These are phyloP conservation scores for Darksidea phi DNA, from an alignment of 495 filamentous ascomycete species.

Conservation along the genomic window DNA sequence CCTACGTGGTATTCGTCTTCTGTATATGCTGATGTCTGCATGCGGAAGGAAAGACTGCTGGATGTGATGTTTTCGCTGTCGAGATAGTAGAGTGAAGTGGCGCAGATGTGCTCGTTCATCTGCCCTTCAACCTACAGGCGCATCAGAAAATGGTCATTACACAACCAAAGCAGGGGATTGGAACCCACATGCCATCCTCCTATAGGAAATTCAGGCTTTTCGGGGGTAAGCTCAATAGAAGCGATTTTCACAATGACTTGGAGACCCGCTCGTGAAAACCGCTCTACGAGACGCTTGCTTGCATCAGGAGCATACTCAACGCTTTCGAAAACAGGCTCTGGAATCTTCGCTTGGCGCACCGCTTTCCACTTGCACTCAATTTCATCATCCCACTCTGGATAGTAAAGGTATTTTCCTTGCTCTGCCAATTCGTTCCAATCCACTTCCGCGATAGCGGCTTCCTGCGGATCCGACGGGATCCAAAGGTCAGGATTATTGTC, in stretches of 20 bases:
- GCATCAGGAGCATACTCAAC: constrained; percentile 15
- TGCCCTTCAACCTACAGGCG: constrained; percentile 27
- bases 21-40: constrained; percentile 21
- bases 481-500: constrained; percentile 17
- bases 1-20: not conserved
- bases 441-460: constrained; percentile 3
- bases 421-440: constrained; percentile 2
- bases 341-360: constrained; percentile 19
- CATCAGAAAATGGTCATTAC: not conserved
- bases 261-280: constrained; percentile 41
- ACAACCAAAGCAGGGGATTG: not conserved
- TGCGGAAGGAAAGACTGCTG: constrained; percentile 51
- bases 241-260: constrained; percentile 66
- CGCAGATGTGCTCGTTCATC: constrained; percentile 43
- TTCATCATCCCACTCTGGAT: constrained; percentile 17
- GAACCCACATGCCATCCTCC: constrained; percentile 47
- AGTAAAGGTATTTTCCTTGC: not conserved
- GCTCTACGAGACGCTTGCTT: constrained; percentile 5
- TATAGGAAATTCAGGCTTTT: constrained; percentile 51
- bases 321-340: constrained; percentile 16
- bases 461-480: constrained; percentile 19
- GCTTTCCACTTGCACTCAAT: constrained; percentile 15
- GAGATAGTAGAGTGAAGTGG: constrained; percentile 46
- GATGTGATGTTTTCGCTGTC: constrained; percentile 61
- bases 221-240: constrained; percentile 60